These are phyloP conservation scores for Pelargonium australe DNA, from an alignment of 441 rosid genomes.

Conservation along the genomic window DNA sequence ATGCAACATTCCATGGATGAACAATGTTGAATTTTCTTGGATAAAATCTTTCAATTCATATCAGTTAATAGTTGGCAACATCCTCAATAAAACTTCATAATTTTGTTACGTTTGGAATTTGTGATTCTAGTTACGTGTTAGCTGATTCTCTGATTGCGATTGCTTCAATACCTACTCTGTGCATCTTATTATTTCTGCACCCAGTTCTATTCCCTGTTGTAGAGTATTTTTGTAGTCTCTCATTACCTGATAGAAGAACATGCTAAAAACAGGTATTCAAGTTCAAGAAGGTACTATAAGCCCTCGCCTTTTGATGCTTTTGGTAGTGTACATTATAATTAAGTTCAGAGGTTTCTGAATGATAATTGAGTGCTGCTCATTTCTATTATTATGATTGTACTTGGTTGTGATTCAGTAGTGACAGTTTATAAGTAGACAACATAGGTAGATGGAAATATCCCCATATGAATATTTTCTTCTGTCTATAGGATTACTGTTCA, in stretches of 20 bases:
- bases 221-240: not conserved
- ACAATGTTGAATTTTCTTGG: not conserved
- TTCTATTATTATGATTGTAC: no score
- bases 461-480: no score
- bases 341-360: not conserved
- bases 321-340: not conserved
- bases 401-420: no score
- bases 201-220: not conserved
- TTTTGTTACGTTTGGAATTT: not conserved
- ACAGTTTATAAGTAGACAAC: no score
- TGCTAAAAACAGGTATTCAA: not conserved
- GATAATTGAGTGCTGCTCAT: not conserved
- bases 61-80: not conserved
- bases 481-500: not conserved
- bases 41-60: not conserved
- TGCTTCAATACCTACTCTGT: not conserved
- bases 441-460: no score
- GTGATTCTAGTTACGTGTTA: not conserved
- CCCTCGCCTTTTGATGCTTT: not conserved
- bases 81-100: not conserved
- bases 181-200: not conserved
- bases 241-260: not conserved
- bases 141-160: not conserved
- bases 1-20: not conserved
- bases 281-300: not conserved